Evolutionary conservation across 495 filamentous ascomycete species (phyloP), one percentile per base, ranked within the genome.

Genomic region (Podospora pseudopauciseta): DNA sequence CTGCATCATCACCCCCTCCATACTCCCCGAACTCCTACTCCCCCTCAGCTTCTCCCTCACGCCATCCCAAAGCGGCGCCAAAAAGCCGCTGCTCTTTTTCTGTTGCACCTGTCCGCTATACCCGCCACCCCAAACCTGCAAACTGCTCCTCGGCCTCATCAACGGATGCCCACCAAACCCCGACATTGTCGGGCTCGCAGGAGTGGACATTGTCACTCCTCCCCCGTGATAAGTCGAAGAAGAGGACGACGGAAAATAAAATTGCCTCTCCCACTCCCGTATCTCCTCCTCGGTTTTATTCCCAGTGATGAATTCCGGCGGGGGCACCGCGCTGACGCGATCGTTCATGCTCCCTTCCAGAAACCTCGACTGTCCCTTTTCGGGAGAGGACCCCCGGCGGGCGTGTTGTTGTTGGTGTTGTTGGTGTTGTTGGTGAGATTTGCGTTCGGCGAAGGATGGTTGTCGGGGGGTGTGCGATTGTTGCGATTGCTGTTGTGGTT

Each of bases 261-360:
- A 81, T 57, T 77, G 78, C 53, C 66, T 72, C 73, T 83, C 80
- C 69, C 73, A 81, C 3, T 73, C 67, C 18, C 49, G 72, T 3
- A 76, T 62, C 61, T 83, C 79, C 15, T 39, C 61, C 0, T 32
- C 30, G 5, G 27, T 32, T 9, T 39, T 32, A 4, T 63, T 32
- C 16, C 61, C 61, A 4, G 27, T 86, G 39, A 89, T 76, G 72
- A 87, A 92, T 56, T 86, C 82, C 34, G 80, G 77, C 9, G 91
- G 91, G 53, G 91, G 91, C 70, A 81, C 86, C 67, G 89, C 83
- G 69, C 89, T 92, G 19, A 85, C 82, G 67, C 89, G 86, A 75
- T 93, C 90, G 74, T 87, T 90, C 90, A 93, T 92, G 65, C 85
- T 90, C 2, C 88, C 91, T 72, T 93, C 91, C 4, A 89, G 76